Base-by-base conservation (phyloP, 2,329 filamentous ascomycete species). In the Apiospora phragmitis region DNA sequence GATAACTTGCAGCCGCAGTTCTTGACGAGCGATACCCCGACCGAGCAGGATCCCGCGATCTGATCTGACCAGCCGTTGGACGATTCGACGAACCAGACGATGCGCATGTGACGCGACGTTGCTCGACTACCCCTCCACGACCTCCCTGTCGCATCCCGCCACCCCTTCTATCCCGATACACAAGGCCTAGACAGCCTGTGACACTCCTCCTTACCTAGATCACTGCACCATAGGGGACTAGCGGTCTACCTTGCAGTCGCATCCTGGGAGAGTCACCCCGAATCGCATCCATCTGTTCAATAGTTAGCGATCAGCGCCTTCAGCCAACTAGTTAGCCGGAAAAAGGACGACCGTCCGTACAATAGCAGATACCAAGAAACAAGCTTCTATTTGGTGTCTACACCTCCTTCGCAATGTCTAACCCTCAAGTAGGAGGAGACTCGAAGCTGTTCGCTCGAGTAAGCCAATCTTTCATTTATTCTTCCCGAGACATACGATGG, bases 361-460 rank as follows among this genome's bases (percentile, higher is more conserved):
- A 12, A 62, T 62, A 62, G 55, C 55, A 62, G 55, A 62, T 62
- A 62, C 18, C 55, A 21, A 35, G 32, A 14, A 24, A 35, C 11
- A n/a, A 35, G 32, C 55, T 12, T 62, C 29, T 5, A 38, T 62
- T 62, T n/a, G 18, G 6, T 21, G 26, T 16, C 26, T 21, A 62
- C 18, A 38, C 21, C 8, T 16, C 68, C 75, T 74, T 75, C 80
- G 83, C 78, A 79, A 90, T 90, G 88, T 86, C 88, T 77, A 84
- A 80, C 78, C 82, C 86, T 72, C 84, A 85, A 73, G 84, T 90
- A 83, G 94, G 93, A 85, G 94, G 96, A 84, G 96, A 98, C 90
- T 97, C 96, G 85, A 98, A 98, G 90, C 92, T 99, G 85, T 99
- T 99, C 87, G 95, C 96, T 83, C 91, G 96, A 87, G 96, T 99